Evolutionary conservation across 1,284 basidiomycete species (phyloP), one percentile per base, ranked within the genome.

Genomic region (Amylostereum chailletii): DNA sequence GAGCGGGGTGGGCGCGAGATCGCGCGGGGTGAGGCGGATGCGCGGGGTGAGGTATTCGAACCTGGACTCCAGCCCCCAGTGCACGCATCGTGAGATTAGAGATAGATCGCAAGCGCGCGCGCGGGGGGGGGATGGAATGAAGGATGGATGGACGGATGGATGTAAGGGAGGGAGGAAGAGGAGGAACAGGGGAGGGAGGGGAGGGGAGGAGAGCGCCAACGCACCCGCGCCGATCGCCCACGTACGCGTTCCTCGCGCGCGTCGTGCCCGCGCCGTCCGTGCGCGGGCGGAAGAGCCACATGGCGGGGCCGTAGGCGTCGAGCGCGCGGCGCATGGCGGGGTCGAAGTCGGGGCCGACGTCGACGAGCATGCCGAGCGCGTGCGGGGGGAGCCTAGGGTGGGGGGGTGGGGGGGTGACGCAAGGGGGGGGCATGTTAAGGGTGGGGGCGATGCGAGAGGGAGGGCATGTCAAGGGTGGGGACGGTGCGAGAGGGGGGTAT

Each of bases 31-130:
- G 46, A 94, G 72, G 7, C 84, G 79, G 48, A 84, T 71, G 48
- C 86, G 77, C 29, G 86, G 81, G 0, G 86, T 87, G 41, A 88
- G 71, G 61, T 96, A 96, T 57, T 84, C 69, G 68, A 94, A 95
- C 33, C 88, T 91, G 57, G 5, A 33, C 2, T 7, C 5, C 44
- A 43, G 33, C 41, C 10, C 29, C 45, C 8, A 41, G n/a, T n/a
- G n/a, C n/a, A n/a, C n/a, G n/a, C n/a, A n/a, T n/a, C n/a, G n/a
- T n/a, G n/a, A n/a, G n/a, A n/a, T 19, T 19, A 19, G 19, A 52
- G 39, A 42, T n/a, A 48, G 44, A 34, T 46, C 47, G 45, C 49
- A 44, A 49, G 31, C 4, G 40, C 29, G 10, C 31, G 19, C 4
- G 27, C 26, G 4, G 30, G 9, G 3, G 37, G 19, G 19, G 7